Conservation (phyloP, 164 flowering plant genomes). For the Sedum album region DNA sequence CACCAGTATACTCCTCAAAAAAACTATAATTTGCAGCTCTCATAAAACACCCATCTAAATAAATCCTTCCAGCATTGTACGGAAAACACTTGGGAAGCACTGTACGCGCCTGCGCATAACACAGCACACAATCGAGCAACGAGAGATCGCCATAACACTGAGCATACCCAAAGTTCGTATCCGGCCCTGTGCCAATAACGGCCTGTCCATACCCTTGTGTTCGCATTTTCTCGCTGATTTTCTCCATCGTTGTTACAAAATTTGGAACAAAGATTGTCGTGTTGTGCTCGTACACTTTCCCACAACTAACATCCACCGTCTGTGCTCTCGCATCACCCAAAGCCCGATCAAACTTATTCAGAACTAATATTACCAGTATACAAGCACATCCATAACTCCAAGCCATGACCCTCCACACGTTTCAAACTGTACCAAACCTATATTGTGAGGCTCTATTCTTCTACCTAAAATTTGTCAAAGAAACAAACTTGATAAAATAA, state of each 20-base stretch:
- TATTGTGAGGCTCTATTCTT: background rate
- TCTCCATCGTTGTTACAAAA: conserved; percentile 63
- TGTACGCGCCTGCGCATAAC: conserved; percentile 68
- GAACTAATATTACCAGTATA: background rate
- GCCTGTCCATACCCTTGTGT: conserved; percentile 47
- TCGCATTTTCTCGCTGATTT: conserved; percentile 52
- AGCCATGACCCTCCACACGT: background rate
- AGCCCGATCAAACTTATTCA: conserved; percentile 14
- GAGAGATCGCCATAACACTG: conserved; percentile 91
- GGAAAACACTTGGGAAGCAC: conserved; percentile 68
- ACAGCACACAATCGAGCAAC: conserved; percentile 51
- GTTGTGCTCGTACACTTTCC: conserved; percentile 41
- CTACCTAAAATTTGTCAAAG: too few relatives aligned
- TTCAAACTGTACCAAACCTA: background rate
- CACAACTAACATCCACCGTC: conserved; percentile 32
- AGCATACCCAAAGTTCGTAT: conserved; percentile 52
- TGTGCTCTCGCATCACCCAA: conserved; percentile 57
- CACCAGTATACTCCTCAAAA: conserved; percentile 47
- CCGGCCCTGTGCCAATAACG: conserved; percentile 42
- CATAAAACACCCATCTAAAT: conserved; percentile 78
- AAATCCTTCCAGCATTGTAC: conserved; percentile 44
- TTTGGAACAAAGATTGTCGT: conserved; percentile 43
- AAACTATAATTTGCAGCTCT: conserved; percentile 59
- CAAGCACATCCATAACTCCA: background rate
- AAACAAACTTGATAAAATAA: too few relatives aligned